phyloP scores from a whole-genome alignment of 2,329 filamentous ascomycete species.

The Calonectria fujianensis region DNA sequence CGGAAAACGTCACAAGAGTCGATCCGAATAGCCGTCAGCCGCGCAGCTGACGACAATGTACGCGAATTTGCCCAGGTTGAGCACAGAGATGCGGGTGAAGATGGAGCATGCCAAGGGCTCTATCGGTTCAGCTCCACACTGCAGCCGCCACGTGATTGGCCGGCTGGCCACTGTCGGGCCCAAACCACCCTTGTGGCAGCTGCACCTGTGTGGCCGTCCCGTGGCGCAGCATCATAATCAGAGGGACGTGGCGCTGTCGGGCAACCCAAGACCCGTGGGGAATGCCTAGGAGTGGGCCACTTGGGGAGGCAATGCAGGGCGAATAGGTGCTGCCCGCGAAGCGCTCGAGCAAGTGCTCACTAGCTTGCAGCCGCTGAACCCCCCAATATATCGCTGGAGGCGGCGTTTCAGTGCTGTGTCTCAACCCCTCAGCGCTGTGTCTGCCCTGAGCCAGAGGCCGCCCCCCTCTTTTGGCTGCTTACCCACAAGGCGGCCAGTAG shows the following conservation, averaged over 20 bases:
- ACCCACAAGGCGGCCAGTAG: constrained; percentile 26
- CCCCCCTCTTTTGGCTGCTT: neutral
- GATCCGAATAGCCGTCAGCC: constrained; percentile 24
- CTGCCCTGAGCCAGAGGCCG: neutral
- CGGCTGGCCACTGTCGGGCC: neutral
- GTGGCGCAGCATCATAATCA: neutral
- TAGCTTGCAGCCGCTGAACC: neutral
- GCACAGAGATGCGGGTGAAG: constrained; percentile 25
- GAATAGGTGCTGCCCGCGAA: neutral
- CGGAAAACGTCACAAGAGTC: constrained; percentile 5
- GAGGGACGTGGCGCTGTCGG: constrained; percentile 21
- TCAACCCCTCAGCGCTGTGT: constrained; percentile 6
- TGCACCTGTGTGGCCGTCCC: neutral
- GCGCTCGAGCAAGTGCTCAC: constrained; percentile 14
- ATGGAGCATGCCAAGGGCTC: constrained; percentile 21
- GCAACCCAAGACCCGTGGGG: neutral
- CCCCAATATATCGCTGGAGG: constrained; percentile 7
- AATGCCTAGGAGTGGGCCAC: constrained; percentile 22
- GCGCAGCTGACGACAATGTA: constrained; percentile 30
- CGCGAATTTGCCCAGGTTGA: constrained; percentile 7
- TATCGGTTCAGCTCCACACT: constrained; percentile 5
- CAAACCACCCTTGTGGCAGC: constrained; percentile 9
- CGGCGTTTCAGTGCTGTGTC: constrained; percentile 21
- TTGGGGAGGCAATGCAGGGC: constrained; percentile 21
- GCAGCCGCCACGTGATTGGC: constrained; percentile 22